These are phyloP conservation scores for Calamus simplicifolius DNA, from an alignment of 176 grass and related monocot species.

Conservation along the genomic window DNA sequence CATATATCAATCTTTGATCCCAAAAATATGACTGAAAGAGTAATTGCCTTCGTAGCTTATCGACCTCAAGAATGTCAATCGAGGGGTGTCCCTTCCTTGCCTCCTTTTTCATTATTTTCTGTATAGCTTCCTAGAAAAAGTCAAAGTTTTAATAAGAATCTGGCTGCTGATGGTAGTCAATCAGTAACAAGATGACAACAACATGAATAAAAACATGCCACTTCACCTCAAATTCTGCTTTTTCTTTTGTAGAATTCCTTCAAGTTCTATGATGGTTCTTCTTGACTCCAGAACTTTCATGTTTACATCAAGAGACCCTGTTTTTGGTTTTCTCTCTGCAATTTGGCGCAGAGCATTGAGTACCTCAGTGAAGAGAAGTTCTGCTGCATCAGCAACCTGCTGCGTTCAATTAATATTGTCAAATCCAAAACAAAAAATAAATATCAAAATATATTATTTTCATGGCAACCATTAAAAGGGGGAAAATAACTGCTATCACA, in stretches of 20 bases:
- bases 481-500: conserved; percentile 7
- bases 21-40: conserved; percentile 85
- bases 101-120: conserved; percentile 57
- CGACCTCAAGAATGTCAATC: conserved; percentile 94
- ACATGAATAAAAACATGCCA: conserved; percentile 25
- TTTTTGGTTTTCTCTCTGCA: conserved; percentile 50
- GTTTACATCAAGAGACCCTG: conserved; percentile 70
- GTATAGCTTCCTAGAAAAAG: conserved; percentile 59
- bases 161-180: too few relatives aligned
- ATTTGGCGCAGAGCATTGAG: conserved; percentile 56
- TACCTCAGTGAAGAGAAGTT: conserved; percentile 72
- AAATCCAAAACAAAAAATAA: conserved; percentile 23
- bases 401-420: conserved; percentile 24
- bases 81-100: conserved; percentile 41
- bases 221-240: conserved; percentile 61
- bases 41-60: conserved; percentile 68
- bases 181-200: too few relatives aligned
- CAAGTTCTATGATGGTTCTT: conserved; percentile 67
- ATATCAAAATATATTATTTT: not conserved
- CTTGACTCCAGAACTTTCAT: conserved; percentile 59
- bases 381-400: conserved; percentile 53
- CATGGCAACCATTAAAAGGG: not conserved
- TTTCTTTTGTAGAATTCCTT: conserved; percentile 65
- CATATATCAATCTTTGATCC: conserved; percentile 69
- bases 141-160: conserved; percentile 26